Base-by-base conservation (phyloP, 257 asterid species). In the Fraxinus pennsylvanica region DNA sequence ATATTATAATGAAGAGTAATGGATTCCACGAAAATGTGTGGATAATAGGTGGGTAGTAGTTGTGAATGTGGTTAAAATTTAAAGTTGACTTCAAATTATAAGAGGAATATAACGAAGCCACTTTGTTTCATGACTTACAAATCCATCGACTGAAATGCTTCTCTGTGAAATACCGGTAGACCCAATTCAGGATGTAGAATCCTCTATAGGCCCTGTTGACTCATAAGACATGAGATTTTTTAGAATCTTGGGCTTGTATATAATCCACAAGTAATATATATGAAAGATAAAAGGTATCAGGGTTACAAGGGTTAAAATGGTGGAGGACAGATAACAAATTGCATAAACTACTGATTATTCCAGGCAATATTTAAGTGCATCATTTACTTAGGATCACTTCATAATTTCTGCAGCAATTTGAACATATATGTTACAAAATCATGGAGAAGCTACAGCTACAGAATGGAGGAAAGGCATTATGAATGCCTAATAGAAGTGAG, bases 121-220 rank as follows among this genome's bases (percentile, higher is more conserved):
- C 71, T 15, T 76, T 63, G 38, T 76, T 33, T 54, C 65, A 61
- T 25, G 81, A 80, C 96, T 89, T 90, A 91, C 99, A 84, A 57
- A 94, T 94, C 97, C 97, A 92, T 91, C 96, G 83, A 45, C 75
- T 75, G 85, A 92, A 92, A 78, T 38, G 90, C 19, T 59, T 82
- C 88, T 94, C 99, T 0, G 97, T 91, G 82, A 94, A 90, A 80
- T 92, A 94, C 80, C 99, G 97, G 88, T 91, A 92, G 74, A 94
- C 87, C 98, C 98, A 94, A 85, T 94, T 94, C 81, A 92, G 83
- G 85, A 92, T 89, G 91, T 94, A 94, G 84, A 94, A 84, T 80
- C 88, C 88, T 70, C 99, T 94, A 88, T 94, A 94, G 19, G 99
- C 97, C 82, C 99, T 93, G 90, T 68, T 54, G 22, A 67, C 50